A percentile compares a stretch with the other conserved stretches of the same genome.
phyloP scores from a whole-genome alignment of 768 basidiomycete genomes.

The Mycena amicta region DNA sequence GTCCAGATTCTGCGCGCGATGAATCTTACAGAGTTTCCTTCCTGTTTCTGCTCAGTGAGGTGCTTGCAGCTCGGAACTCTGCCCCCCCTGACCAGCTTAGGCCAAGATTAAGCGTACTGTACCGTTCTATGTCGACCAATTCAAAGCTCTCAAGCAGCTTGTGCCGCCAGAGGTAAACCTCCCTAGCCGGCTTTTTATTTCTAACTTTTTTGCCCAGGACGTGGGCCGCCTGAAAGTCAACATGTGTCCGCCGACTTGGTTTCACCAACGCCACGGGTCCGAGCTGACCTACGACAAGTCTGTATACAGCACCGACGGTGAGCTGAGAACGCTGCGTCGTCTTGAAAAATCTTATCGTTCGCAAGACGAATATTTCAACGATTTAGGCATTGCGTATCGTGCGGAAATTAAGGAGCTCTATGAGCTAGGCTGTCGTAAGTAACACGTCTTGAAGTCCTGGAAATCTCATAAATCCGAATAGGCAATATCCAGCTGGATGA shows the following conservation, averaged over 20 bases:
- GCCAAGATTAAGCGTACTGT: conserved; percentile 64
- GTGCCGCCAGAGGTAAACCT: conserved; percentile 52
- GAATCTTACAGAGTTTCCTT: conserved; percentile 41
- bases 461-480: too few species aligned
- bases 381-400: conserved; percentile 48
- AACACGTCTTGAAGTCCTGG: too few species aligned
- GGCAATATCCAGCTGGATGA: conserved; percentile 57
- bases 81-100: conserved; percentile 33
- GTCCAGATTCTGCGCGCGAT: conserved; percentile 43
- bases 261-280: conserved; percentile 66
- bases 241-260: conserved; percentile 72
- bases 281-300: conserved; percentile 57
- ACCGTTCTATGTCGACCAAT: conserved; percentile 66
- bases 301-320: conserved; percentile 64
- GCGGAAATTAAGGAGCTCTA: conserved; percentile 53
- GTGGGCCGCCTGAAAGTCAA: conserved; percentile 71
- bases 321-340: conserved; percentile 10
- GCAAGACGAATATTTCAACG: conserved; percentile 54
- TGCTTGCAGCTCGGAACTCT: conserved; percentile 22
- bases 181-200: conserved; percentile 12
- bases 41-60: conserved; percentile 47
- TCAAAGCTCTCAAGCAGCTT: conserved; percentile 58
- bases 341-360: neutral
- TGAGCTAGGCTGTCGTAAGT: conserved; percentile 50
- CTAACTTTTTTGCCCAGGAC: conserved; percentile 41